Percentiles rank a stretch among this genome's conserved stretches.
Evolutionary conservation across 2,329 filamentous ascomycete species (phyloP).

Genomic region (Lanzia echinophila): DNA sequence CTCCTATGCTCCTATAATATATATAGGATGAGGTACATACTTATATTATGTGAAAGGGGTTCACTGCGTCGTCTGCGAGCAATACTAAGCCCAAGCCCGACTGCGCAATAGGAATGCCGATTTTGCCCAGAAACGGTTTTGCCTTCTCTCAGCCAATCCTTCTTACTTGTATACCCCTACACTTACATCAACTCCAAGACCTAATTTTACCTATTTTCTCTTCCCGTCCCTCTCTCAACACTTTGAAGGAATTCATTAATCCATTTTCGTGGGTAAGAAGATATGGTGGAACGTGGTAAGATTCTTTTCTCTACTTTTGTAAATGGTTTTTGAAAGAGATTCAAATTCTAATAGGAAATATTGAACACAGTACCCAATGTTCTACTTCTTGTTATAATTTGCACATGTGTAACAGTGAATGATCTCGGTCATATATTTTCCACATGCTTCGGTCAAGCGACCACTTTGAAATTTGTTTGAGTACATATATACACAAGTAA

Average conservation of each 20-base stretch:
- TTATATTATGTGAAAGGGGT: too few relatives aligned
- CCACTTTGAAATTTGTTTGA: background rate
- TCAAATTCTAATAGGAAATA: background rate
- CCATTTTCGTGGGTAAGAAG: too few relatives aligned
- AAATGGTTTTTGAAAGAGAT: too few relatives aligned
- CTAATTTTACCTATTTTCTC: background rate
- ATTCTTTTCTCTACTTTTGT: background rate
- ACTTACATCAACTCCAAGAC: background rate
- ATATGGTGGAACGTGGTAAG: background rate
- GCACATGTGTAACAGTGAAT: background rate
- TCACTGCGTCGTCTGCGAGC: too few relatives aligned
- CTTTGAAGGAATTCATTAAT: too few relatives aligned
- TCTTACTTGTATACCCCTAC: too few relatives aligned
- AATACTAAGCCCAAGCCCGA: too few relatives aligned
- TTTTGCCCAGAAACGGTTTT: too few relatives aligned
- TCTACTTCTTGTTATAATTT: background rate
- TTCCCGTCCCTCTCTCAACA: background rate
- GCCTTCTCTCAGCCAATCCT: too few relatives aligned
- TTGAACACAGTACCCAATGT: background rate
- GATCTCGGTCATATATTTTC: constrained; percentile 1
- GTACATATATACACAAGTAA: constrained; percentile 8
- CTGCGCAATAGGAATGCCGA: too few relatives aligned
- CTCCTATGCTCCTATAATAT: too few relatives aligned
- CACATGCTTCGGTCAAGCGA: constrained; percentile 13
- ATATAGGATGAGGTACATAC: too few relatives aligned